These are phyloP conservation scores for Vanilla planifolia DNA, from an alignment of 106 monocot genomes.

Conservation along the genomic window DNA sequence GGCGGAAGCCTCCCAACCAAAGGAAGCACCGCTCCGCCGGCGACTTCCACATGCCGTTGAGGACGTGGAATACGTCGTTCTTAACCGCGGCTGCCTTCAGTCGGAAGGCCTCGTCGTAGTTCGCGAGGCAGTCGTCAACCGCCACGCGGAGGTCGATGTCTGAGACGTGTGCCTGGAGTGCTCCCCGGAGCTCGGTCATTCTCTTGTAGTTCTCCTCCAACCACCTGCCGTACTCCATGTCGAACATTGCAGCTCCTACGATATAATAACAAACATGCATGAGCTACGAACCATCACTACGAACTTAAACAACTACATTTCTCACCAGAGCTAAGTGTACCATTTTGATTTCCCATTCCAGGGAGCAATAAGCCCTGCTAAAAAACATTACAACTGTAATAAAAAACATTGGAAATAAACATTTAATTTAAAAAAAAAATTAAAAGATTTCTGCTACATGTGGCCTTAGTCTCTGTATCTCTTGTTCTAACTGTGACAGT, in stretches of 20 bases:
- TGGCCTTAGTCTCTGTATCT: constrained; percentile 58
- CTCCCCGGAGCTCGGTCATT: constrained; percentile 43
- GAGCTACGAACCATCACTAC: too few relatives aligned
- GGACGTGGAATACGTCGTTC: constrained; percentile 82
- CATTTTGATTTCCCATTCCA: too few relatives aligned
- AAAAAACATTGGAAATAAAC: too few relatives aligned
- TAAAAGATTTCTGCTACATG: too few relatives aligned
- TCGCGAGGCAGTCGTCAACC: constrained; percentile 60
- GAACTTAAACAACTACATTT: too few relatives aligned
- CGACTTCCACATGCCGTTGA: constrained; percentile 83
- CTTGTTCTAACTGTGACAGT: constrained; percentile 70
- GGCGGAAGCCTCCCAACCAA: constrained; percentile 94
- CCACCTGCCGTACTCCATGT: constrained; percentile 71
- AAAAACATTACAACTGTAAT: too few relatives aligned
- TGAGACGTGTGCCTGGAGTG: constrained; percentile 50
- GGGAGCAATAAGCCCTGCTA: too few relatives aligned
- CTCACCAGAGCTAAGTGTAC: too few relatives aligned
- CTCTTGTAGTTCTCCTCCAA: constrained; percentile 46
- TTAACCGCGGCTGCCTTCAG: constrained; percentile 51
- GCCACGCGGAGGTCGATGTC: constrained; percentile 61
- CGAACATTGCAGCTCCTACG: constrained; percentile 59
- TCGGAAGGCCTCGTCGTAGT: constrained; percentile 75
- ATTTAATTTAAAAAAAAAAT: constrained; percentile 13
- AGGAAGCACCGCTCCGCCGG: constrained; percentile 91
- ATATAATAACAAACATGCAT: background rate